Percentiles rank a stretch among this genome's conserved stretches.
These are phyloP conservation scores for Buddleja alternifolia DNA, from an alignment of 257 asterid genomes.

Conservation along the genomic window DNA sequence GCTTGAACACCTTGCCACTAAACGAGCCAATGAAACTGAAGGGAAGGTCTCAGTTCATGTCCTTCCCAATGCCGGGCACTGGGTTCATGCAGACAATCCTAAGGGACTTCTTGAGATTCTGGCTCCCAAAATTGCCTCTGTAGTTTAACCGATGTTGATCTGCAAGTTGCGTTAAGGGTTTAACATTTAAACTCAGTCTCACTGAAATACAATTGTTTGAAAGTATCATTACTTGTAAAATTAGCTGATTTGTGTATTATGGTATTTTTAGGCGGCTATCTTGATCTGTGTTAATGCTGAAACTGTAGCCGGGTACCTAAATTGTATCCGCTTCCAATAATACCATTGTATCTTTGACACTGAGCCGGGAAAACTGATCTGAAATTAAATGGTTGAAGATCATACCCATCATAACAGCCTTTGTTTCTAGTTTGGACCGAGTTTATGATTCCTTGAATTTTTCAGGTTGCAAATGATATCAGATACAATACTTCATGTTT, in stretches of 20 bases:
- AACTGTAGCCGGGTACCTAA: neutral
- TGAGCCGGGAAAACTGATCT: neutral
- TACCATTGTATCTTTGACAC: neutral
- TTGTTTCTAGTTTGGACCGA: neutral
- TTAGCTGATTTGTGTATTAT: neutral
- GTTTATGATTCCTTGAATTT: neutral
- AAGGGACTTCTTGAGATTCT: constrained; percentile 84
- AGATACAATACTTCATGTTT: neutral
- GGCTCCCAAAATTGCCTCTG: constrained; percentile 70
- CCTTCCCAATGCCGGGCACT: constrained; percentile 85
- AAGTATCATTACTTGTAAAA: constrained; percentile 6
- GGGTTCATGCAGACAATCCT: constrained; percentile 98
- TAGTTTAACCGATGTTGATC: constrained; percentile 39
- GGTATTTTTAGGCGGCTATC: neutral
- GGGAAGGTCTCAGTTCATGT: constrained; percentile 68
- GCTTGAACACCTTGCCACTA: constrained; percentile 53
- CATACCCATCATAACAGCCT: too few relatives aligned
- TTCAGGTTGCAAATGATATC: neutral
- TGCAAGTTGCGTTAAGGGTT: constrained; percentile 12
- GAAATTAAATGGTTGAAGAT: neutral
- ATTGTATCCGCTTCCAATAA: neutral
- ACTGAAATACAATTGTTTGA: neutral
- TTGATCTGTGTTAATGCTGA: neutral
- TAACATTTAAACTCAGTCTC: neutral
- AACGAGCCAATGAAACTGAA: constrained; percentile 41